Percentiles rank a stretch among this genome's conserved stretches.
phyloP scores from a whole-genome alignment of 108 stramenopile genomes.

The Skeletonema tropicum region DNA sequence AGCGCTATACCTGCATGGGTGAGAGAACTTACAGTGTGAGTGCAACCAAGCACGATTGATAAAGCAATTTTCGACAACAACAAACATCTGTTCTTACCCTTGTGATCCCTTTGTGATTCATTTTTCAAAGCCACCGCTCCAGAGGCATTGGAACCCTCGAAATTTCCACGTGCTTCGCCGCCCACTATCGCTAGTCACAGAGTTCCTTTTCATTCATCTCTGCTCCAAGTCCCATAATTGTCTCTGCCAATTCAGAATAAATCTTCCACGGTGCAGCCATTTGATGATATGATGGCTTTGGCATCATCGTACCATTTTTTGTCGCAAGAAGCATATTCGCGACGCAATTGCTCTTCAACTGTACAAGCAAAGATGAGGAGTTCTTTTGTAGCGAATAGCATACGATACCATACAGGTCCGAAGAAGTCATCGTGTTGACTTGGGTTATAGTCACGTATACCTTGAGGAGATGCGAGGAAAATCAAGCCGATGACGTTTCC shows the following conservation, averaged over 20 bases:
- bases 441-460: slow-evolving; percentile 24
- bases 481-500: slow-evolving; percentile 64
- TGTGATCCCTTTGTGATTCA: slow-evolving; percentile 59
- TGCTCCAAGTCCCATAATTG: slow-evolving; percentile 53
- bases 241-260: slow-evolving; percentile 68
- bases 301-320: background rate
- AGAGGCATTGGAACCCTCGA: slow-evolving; percentile 57
- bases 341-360: slow-evolving; percentile 34
- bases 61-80: background rate
- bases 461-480: slow-evolving; percentile 41
- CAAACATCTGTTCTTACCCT: slow-evolving; percentile 34
- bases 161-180: slow-evolving; percentile 39
- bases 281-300: slow-evolving; percentile 23
- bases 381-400: slow-evolving; percentile 21
- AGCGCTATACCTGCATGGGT: slow-evolving; percentile 47
- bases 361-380: slow-evolving; percentile 21
- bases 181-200: slow-evolving; percentile 10
- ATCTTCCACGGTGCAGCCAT: slow-evolving; percentile 58
- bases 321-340: slow-evolving; percentile 8
- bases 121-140: slow-evolving; percentile 42
- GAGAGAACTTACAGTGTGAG: slow-evolving; percentile 2
- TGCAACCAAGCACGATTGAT: background rate
- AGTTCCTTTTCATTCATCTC: slow-evolving; percentile 38
- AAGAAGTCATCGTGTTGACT: slow-evolving; percentile 33
- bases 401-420: slow-evolving; percentile 36